Evolutionary conservation across 208 protist species (phyloP), one percentile per base, ranked within the genome.

Genomic region (Crithidia bombi): DNA sequence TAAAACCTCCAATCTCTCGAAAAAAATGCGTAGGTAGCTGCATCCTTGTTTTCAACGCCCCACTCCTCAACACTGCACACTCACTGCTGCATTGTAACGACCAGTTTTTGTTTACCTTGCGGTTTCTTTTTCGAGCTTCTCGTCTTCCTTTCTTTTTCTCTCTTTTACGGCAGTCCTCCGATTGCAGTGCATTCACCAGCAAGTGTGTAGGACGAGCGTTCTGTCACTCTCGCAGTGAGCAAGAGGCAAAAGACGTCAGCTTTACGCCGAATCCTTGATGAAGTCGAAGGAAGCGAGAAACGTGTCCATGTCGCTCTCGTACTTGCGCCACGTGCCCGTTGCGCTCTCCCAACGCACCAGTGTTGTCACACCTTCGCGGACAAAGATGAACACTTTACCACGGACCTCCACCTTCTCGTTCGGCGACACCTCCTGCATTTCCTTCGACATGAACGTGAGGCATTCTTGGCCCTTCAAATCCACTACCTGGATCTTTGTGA

Each of bases 401-500:
- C 65, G 55, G 4, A 90, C 72, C 78, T 92, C 85, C 52, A 86
- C 69, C 41, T 76, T 72, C 63, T 88, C 69, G 23, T 69, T 79
- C 54, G 89, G 86, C 25, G 68, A 86, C 36, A 85, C 66, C 70
- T 94, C 89, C 65, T 94, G 86, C 89, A 92, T 92, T 41, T 81
- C 85, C 69, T 90, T 89, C 26, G 85, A 79, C 19, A 77, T 62
- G 76, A 94, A 91, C 12, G 74, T 87, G 44, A 94, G 67, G 73
- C 89, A 94, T 26, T 75, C 58, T 49, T 81, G 55, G 41, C 38
- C 78, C 52, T 87, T 89, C 51, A 87, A 26, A 15, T 57, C 51
- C 5, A 62, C 56, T 23, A 81, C 39, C 49, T 75, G 56, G 54
- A 94, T 82, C 38, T 86, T 77, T 9, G 69, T 82, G 43, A 92